These are phyloP conservation scores for Dipteronia sinensis DNA, from an alignment of 345 rosid species.

Conservation along the genomic window DNA sequence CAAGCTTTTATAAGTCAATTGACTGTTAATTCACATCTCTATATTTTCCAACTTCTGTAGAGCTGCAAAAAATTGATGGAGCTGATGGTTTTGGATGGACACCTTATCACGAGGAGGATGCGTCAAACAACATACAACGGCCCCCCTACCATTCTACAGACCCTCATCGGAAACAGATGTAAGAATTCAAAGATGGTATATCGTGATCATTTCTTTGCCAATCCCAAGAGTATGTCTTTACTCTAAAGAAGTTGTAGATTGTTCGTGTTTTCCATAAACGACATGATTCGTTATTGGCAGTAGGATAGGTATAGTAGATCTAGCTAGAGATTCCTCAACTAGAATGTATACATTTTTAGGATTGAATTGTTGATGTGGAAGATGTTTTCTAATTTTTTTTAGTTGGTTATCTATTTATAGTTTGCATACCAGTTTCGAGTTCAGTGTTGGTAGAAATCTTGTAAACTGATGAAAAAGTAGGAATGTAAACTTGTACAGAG, in stretches of 20 bases:
- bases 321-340: neutral
- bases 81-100: conserved; percentile 73
- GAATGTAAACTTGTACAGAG: no score
- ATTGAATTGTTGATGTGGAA: neutral
- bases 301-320: neutral
- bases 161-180: conserved; percentile 46
- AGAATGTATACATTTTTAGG: neutral
- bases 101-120: conserved; percentile 65
- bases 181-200: conserved; percentile 46
- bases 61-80: conserved; percentile 74
- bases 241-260: conserved; percentile 30
- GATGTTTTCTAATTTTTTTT: neutral
- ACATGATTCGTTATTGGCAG: neutral
- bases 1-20: neutral
- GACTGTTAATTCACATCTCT: neutral
- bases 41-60: conserved; percentile 31
- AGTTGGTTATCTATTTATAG: neutral
- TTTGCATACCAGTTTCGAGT: neutral
- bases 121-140: conserved; percentile 46
- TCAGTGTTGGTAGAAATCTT: neutral
- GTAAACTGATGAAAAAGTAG: no score
- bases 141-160: conserved; percentile 53
- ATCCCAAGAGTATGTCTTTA: conserved; percentile 53
- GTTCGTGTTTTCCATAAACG: neutral
- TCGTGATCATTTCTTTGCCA: conserved; percentile 74